Percentiles rank a stretch among this genome's conserved stretches.
Evolutionary conservation across 306 rosid genomes (phyloP).

Genomic region (Bauhinia variegata): DNA sequence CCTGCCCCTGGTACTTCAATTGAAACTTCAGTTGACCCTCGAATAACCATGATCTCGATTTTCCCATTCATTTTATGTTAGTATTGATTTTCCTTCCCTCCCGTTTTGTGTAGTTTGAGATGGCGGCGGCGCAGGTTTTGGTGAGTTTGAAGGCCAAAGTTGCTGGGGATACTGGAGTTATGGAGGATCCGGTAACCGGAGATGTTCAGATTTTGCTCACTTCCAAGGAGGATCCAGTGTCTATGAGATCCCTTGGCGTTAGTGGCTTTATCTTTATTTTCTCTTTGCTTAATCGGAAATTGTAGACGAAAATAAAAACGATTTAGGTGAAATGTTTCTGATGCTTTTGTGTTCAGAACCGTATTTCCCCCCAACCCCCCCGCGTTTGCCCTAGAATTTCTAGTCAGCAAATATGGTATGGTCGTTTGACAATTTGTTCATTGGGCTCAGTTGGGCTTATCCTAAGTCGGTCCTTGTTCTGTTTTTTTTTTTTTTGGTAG

Average conservation of each 20-base stretch:
- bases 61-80: background rate
- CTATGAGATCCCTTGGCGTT: constrained; percentile 90
- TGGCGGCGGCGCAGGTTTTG: constrained; percentile 93
- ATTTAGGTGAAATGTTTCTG: constrained; percentile 8
- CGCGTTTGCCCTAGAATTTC: background rate
- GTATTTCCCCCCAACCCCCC: background rate
- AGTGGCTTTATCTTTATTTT: constrained; percentile 16
- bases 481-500: constrained; percentile 39
- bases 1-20: constrained; percentile 63
- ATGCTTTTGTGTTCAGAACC: background rate
- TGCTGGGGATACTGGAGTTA: constrained; percentile 73
- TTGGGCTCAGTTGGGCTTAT: background rate
- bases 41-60: background rate
- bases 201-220: constrained; percentile 91
- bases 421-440: background rate
- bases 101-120: constrained; percentile 68
- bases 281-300: constrained; percentile 13
- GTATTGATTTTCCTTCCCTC: background rate
- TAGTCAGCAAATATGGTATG: background rate
- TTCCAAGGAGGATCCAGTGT: constrained; percentile 78
- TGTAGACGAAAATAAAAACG: background rate
- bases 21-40: background rate
- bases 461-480: background rate
- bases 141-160: constrained; percentile 81
- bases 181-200: constrained; percentile 83